phyloP scores from a whole-genome alignment of 2,329 filamentous ascomycete genomes.

The Ophiocordyceps robertsii region DNA sequence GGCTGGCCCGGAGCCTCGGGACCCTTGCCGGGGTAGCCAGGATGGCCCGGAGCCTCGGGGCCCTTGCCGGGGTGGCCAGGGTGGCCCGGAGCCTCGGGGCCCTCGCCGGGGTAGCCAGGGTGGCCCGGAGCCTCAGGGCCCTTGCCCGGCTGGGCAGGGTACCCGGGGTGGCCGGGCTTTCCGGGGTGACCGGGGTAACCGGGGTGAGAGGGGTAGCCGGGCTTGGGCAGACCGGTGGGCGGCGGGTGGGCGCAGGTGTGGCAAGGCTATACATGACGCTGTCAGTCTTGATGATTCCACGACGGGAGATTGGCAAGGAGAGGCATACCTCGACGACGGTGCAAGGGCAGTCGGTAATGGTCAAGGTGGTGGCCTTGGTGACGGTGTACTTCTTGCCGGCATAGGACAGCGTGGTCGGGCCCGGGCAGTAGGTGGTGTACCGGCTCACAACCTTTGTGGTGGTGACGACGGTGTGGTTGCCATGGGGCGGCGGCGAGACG shows the following conservation, averaged over 20 bases:
- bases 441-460: conserved; percentile 20
- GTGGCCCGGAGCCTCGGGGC: too few relatives aligned
- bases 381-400: conserved; percentile 39
- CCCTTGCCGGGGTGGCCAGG: too few relatives aligned
- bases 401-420: conserved; percentile 37
- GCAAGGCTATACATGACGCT: conserved; percentile 4
- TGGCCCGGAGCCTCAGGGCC: too few relatives aligned
- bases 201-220: not conserved
- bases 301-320: not conserved
- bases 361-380: conserved; percentile 38
- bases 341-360: conserved; percentile 41
- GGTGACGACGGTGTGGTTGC: conserved; percentile 12
- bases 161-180: not conserved
- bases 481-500: not conserved
- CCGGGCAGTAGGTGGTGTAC: conserved; percentile 27
- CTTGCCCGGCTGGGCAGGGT: not conserved
- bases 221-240: conserved; percentile 5
- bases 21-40: not conserved
- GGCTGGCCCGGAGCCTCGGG: not conserved
- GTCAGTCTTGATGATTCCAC: not conserved
- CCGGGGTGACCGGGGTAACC: not conserved
- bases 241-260: not conserved
- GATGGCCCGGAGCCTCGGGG: too few relatives aligned
- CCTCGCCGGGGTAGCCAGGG: too few relatives aligned
- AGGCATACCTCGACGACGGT: conserved; percentile 21